phyloP scores from a whole-genome alignment of 345 rosid species.

The Salix koriyanagi region DNA sequence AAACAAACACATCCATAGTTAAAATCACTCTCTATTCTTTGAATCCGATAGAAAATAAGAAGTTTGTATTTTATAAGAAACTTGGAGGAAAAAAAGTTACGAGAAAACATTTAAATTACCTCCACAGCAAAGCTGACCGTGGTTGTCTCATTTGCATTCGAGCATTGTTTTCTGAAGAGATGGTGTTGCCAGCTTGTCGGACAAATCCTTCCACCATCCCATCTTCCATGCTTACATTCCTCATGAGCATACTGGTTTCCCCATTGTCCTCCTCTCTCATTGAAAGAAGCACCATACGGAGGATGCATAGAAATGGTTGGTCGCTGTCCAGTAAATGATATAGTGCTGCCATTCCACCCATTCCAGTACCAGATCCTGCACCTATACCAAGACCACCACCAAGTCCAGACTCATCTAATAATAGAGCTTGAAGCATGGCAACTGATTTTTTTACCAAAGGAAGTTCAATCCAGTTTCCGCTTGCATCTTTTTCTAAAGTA shows the following conservation, averaged over 20 bases:
- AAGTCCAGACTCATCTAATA: slow-evolving; percentile 92
- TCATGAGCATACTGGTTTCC: slow-evolving; percentile 65
- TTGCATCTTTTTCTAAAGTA: slow-evolving; percentile 78
- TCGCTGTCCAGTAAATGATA: slow-evolving; percentile 97
- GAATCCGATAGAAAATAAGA: background rate
- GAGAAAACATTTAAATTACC: slow-evolving; percentile 42
- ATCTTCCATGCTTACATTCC: slow-evolving; percentile 54
- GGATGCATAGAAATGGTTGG: slow-evolving; percentile 99
- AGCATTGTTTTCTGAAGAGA: slow-evolving; percentile 48
- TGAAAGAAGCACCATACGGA: slow-evolving; percentile 94
- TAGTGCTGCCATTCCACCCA: slow-evolving; percentile 99
- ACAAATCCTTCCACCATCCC: slow-evolving; percentile 42
- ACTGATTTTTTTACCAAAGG: slow-evolving; percentile 91
- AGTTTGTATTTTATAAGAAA: background rate
- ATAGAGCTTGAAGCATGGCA: slow-evolving; percentile 92
- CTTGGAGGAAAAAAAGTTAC: background rate
- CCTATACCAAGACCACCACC: slow-evolving; percentile 99
- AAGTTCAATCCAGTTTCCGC: slow-evolving; percentile 96
- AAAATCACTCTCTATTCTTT: background rate
- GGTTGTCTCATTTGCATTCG: slow-evolving; percentile 59
- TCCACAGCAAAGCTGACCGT: slow-evolving; percentile 88
- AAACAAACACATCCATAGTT: background rate
- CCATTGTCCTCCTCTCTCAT: slow-evolving; percentile 95
- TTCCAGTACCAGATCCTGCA: slow-evolving; percentile 99
- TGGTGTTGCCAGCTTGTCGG: slow-evolving; percentile 37